Evolutionary conservation across 208 protist genomes (phyloP).

Genomic region (Leishmania tropica): DNA sequence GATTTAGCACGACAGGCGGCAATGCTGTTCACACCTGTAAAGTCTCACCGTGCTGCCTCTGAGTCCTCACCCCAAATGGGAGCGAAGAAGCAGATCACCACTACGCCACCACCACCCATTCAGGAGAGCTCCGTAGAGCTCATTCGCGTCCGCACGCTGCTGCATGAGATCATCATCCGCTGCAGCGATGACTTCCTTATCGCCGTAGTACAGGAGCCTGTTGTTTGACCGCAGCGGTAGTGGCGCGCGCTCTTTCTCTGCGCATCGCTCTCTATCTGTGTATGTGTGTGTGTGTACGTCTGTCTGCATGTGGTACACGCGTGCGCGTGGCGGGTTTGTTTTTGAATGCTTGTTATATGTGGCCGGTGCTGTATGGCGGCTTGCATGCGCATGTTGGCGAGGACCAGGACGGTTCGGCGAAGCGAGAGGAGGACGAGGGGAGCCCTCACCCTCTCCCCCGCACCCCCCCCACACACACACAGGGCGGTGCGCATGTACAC

Average conservation of each 20-base stretch:
- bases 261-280: not conserved
- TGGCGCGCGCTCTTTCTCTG: not conserved
- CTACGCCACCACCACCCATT: conserved; percentile 24
- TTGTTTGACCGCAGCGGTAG: conserved; percentile 31
- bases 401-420: not conserved
- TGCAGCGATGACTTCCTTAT: conserved; percentile 75
- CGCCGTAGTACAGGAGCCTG: conserved; percentile 82
- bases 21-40: conserved; percentile 20
- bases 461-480: not conserved
- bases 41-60: conserved; percentile 2
- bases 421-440: not conserved
- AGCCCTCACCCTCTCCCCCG: too few species aligned
- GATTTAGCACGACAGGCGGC: conserved; percentile 45
- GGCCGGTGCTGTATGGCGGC: not conserved
- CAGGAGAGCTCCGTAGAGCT: conserved; percentile 60
- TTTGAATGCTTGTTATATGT: not conserved
- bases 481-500: not conserved
- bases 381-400: not conserved
- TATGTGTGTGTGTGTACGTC: not conserved
- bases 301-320: not conserved
- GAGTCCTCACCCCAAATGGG: conserved; percentile 2
- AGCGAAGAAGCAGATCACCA: conserved; percentile 8
- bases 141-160: conserved; percentile 70
- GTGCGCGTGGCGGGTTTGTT: not conserved
- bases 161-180: conserved; percentile 81